Percentiles rank a stretch among this genome's conserved stretches.
Conservation (phyloP, 495 filamentous ascomycete genomes). For the Clavariopsis aquatica region DNA sequence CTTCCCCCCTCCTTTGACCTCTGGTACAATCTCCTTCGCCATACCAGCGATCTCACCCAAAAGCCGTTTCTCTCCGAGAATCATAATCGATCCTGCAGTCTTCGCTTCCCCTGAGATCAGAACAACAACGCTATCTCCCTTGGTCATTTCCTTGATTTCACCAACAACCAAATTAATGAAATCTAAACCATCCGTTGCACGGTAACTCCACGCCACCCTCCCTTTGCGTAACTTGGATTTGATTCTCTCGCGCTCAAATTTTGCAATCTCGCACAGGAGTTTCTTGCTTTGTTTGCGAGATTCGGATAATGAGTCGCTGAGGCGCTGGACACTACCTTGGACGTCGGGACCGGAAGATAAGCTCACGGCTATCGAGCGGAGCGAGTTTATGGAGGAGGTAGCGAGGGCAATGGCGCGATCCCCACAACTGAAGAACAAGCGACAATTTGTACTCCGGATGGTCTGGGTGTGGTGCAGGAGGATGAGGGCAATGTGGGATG, state of each 20-base stretch:
- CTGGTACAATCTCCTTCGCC: constrained; percentile 12
- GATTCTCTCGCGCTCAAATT: constrained; percentile 21
- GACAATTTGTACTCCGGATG: constrained; percentile 24
- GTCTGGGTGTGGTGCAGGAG: constrained; percentile 31
- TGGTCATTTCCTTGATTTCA: constrained; percentile 22
- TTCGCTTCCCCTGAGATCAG: constrained; percentile 23
- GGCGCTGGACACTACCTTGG: constrained; percentile 1
- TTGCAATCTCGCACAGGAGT: constrained; percentile 22
- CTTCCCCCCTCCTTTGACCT: constrained; percentile 27
- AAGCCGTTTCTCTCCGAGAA: constrained; percentile 21
- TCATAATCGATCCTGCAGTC: constrained; percentile 15
- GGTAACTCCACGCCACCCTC: constrained; percentile 19
- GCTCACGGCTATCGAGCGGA: constrained; percentile 7
- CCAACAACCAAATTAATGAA: constrained; percentile 22
- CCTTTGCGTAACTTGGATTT: constrained; percentile 1
- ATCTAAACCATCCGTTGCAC: constrained; percentile 25
- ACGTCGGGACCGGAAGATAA: constrained; percentile 10
- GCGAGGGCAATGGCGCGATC: constrained; percentile 24
- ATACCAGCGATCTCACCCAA: constrained; percentile 13
- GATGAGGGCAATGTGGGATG: constrained; percentile 16
- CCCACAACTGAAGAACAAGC: constrained; percentile 18
- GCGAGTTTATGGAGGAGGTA: background rate
- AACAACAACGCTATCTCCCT: constrained; percentile 13
- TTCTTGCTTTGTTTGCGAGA: constrained; percentile 14
- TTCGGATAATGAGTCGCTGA: constrained; percentile 2